Base-by-base conservation (phyloP, 2,329 filamentous ascomycete species). In the Chaetomiaceae sp. region DNA sequence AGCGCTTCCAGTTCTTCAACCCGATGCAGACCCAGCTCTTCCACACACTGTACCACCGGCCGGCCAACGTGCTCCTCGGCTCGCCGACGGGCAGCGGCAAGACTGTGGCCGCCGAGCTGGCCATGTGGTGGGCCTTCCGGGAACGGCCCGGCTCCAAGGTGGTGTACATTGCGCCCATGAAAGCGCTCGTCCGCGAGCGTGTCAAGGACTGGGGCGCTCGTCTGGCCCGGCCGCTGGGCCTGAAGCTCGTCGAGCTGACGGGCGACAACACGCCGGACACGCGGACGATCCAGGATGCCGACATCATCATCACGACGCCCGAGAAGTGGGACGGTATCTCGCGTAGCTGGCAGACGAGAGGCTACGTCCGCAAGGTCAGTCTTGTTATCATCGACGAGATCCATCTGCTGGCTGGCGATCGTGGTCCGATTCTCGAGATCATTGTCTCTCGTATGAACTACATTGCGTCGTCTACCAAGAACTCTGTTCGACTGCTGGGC, bases 311-410 rank as follows among this genome's bases (percentile, higher is more conserved):
- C 62, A 99, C 93, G 0, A 99, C 95, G 0, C 95, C 93, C n/a
- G 93, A 99, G 71, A 99, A 99, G 67, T 99, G 93, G 93, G 95
- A 99, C 66, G 95, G 95, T 80, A 97, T 99, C 60, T 96, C 89
- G 61, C 87, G 93, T 79, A 95, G 89, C 64, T 99, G 95, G 93
- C 91, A 97, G 68, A 97, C 92, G 5, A 86, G 93, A 81, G 87
- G 88, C 54, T 99, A 99, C 60, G 93, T 99, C 35, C 83, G 90
- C 46, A 86, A 96, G 69, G 93, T 99, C 53, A 92, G 90, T 54
- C 74, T 99, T 14, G 93, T 99, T 46, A 96, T 99, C 55, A 99
- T 99, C 59, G 93, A 99, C 63, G 93, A 99, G 71, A 99, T 99
- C 51, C 93, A 99, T 70, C 73, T 99, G 23, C 79, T 99, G n/a